Percentiles rank a stretch among this genome's conserved stretches.
Conservation (phyloP, 2,329 filamentous ascomycete genomes). For the Talaromyces piceae region DNA sequence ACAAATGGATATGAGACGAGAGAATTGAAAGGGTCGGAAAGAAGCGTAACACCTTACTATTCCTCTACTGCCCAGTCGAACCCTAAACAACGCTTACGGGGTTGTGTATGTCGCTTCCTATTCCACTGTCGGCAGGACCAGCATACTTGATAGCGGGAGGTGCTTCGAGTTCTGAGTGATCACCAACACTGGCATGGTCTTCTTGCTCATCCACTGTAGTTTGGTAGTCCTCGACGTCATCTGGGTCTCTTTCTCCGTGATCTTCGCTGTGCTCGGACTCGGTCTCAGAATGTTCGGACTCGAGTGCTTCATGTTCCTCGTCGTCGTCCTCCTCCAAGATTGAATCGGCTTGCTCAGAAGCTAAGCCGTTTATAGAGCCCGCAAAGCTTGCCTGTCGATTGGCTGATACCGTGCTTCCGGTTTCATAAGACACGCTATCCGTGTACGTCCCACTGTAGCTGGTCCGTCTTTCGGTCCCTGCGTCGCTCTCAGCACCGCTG, state of each 20-base stretch:
- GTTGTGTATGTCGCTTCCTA: conserved; percentile 10
- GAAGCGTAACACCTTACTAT: neutral
- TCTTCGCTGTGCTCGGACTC: conserved; percentile 4
- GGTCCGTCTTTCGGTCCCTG: conserved; percentile 36
- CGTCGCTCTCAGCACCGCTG: conserved; percentile 44
- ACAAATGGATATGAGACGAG: neutral
- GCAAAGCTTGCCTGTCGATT: conserved; percentile 34
- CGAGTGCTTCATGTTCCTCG: conserved; percentile 20
- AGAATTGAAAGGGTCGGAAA: neutral
- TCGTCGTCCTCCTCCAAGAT: conserved; percentile 18
- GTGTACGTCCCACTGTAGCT: conserved; percentile 37
- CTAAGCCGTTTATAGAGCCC: conserved; percentile 30
- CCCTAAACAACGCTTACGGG: neutral
- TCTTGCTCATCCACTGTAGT: conserved; percentile 9
- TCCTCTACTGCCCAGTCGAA: neutral
- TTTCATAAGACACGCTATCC: conserved; percentile 31
- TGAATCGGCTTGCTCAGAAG: conserved; percentile 21
- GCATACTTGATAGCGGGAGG: conserved; percentile 6
- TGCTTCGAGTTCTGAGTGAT: conserved; percentile 8
- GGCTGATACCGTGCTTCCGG: conserved; percentile 29
- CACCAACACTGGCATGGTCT: conserved; percentile 2
- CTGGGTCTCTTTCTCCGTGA: conserved; percentile 10
- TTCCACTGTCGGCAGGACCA: conserved; percentile 9
- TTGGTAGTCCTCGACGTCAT: conserved; percentile 13
- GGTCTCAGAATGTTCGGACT: conserved; percentile 13